Conservation (phyloP, 768 basidiomycete genomes). For the Amanita pallidorosea region DNA sequence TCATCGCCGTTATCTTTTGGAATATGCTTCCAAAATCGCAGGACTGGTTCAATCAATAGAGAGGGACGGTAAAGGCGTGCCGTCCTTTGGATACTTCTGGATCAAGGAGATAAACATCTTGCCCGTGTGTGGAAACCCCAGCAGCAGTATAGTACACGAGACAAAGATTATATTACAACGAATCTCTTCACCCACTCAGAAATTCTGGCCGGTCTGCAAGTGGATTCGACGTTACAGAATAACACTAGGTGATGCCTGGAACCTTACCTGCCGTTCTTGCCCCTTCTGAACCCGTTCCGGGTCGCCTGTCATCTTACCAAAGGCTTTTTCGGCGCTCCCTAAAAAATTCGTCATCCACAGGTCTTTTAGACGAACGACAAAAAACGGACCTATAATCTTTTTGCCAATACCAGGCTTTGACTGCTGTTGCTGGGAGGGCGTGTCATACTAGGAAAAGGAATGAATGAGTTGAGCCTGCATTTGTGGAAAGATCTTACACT, state of each 20-base stretch:
- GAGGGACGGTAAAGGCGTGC: conserved; percentile 1
- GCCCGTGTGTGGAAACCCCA: no score
- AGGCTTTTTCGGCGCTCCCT: conserved; percentile 1
- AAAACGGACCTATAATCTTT: conserved; percentile 1
- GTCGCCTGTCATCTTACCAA: conserved; percentile 4
- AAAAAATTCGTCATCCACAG: neutral
- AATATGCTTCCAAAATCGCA: no score
- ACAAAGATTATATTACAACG: no score
- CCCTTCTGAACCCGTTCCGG: neutral
- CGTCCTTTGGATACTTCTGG: neutral
- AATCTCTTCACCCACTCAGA: neutral
- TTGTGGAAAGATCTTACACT: neutral
- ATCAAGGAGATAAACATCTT: no score
- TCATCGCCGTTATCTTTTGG: no score
- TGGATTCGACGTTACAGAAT: neutral
- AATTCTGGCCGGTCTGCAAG: neutral
- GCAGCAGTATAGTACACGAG: no score
- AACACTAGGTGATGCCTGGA: neutral
- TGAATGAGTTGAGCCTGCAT: neutral
- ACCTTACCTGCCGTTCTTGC: neutral
- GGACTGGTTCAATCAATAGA: conserved; percentile 9
- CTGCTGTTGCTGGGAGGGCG: neutral
- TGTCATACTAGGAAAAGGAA: neutral
- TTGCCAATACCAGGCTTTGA: neutral
- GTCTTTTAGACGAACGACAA: neutral